These are phyloP conservation scores for Pseudogymnoascus sp. DNA, from an alignment of 2,329 filamentous ascomycete genomes.

Conservation along the genomic window DNA sequence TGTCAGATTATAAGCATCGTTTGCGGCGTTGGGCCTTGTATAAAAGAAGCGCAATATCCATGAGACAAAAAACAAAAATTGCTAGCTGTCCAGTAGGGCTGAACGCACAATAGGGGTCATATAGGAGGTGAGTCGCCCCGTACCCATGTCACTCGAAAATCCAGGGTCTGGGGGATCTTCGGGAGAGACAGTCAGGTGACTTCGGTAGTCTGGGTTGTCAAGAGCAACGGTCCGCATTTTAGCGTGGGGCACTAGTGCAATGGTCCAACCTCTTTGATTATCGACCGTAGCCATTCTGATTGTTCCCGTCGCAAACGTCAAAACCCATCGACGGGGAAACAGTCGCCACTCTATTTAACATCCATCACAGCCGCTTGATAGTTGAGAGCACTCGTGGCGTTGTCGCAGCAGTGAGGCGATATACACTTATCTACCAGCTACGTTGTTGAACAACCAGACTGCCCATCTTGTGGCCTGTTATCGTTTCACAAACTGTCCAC, in stretches of 20 bases:
- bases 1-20: background rate
- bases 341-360: background rate
- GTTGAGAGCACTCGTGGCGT: background rate
- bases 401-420: background rate
- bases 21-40: constrained; percentile 1
- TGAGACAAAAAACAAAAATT: background rate
- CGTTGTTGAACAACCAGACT: background rate
- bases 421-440: background rate
- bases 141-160: constrained; percentile 1
- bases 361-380: background rate
- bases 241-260: constrained; percentile 3
- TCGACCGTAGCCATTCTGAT: constrained; percentile 6
- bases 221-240: constrained; percentile 8
- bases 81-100: background rate
- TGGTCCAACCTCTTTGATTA: constrained; percentile 6
- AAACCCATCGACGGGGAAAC: background rate
- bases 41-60: background rate
- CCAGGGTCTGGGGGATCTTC: constrained; percentile 3
- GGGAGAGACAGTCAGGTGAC: background rate
- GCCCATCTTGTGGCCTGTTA: background rate
- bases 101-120: constrained; percentile 5
- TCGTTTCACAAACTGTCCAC: background rate
- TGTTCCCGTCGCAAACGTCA: constrained; percentile 5
- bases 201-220: constrained; percentile 2
- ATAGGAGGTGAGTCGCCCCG: background rate